Evolutionary conservation across 208 protist species (phyloP).

Genomic region (Leishmania arabica): DNA sequence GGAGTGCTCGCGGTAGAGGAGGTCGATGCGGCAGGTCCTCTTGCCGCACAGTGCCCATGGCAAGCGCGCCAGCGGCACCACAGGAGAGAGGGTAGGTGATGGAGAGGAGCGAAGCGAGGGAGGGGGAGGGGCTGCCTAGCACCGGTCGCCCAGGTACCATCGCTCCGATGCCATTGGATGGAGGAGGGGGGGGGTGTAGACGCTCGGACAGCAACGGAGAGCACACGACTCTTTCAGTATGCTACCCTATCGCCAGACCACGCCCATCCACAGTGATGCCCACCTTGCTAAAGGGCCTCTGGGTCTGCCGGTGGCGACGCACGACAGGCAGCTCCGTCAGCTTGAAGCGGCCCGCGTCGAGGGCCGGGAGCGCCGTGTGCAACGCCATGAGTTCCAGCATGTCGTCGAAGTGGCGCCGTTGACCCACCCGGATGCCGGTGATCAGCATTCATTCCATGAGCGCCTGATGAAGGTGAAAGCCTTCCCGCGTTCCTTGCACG

Average conservation of each 20-base stretch:
- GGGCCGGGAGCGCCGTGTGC: constrained; percentile 24
- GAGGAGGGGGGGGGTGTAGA: neutral
- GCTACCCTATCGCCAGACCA: neutral
- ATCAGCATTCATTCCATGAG: constrained; percentile 31
- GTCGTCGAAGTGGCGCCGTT: constrained; percentile 35
- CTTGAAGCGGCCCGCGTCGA: constrained; percentile 21
- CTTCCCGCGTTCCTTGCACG: neutral
- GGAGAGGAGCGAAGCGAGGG: no score
- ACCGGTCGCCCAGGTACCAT: no score
- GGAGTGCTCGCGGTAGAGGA: no score
- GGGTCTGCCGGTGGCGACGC: constrained; percentile 19
- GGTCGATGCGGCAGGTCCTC: no score
- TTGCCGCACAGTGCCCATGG: no score
- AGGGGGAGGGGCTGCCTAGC: no score
- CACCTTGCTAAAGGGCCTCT: constrained; percentile 36
- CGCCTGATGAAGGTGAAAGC: constrained; percentile 14
- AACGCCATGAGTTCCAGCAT: constrained; percentile 30
- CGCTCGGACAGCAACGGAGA: neutral
- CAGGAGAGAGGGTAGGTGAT: no score
- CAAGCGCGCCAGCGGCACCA: no score
- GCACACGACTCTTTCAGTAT: neutral
- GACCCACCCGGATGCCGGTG: constrained; percentile 26
- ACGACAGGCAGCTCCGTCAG: constrained; percentile 24
- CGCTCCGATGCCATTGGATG: no score
- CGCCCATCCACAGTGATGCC: constrained; percentile 20